Evolutionary conservation across 164 flowering plant species (phyloP), one percentile per base, ranked within the genome.

Genomic region (Chimonanthus salicifolius): DNA sequence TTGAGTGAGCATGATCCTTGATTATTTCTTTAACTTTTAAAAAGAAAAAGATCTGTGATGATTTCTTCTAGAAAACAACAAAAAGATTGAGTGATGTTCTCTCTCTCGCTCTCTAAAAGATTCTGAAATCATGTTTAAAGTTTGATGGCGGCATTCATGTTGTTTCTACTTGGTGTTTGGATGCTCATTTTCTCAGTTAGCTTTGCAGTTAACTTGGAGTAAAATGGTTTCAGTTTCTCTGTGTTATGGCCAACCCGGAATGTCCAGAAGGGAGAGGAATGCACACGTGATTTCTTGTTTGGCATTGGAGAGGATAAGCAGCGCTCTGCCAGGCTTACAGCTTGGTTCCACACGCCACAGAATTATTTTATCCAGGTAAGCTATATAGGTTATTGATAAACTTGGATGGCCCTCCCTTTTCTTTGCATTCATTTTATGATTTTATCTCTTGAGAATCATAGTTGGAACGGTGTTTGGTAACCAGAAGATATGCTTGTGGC

Each of bases 241-340:
- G 77, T 96, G 72, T 69, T 96, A 69, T 96, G 99, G 99, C 98
- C 99, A 33, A 86, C 78, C 71, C 80, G 81, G 62, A 82, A 85
- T 83, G 85, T 90, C 76, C 80, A 76, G 15, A 81, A 82, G 77
- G 95, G 94, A 67, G 92, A 90, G 71, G 99, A 96, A 75, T 96
- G 99, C 83, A 88, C 97, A 76, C 98, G 99, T 73, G 99, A 96
- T 86, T 96, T 79, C 77, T 82, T 94, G 51, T 83, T 79, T 82
- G 97, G 98, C 77, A 89, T 96, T 78, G 94, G 94, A 68, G 99
- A 96, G 85, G 95, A 89, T 78, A 94, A 88, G 75, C 99, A 94
- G 72, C 95, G 97, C 6, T 94, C 98, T 76, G 97, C 98, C 50
- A 88, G 99, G 84, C 92, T 92, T 54, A 90, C 97, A 49, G 98